phyloP scores from a whole-genome alignment of 148 eudicot species.

The Rheum nobile region DNA sequence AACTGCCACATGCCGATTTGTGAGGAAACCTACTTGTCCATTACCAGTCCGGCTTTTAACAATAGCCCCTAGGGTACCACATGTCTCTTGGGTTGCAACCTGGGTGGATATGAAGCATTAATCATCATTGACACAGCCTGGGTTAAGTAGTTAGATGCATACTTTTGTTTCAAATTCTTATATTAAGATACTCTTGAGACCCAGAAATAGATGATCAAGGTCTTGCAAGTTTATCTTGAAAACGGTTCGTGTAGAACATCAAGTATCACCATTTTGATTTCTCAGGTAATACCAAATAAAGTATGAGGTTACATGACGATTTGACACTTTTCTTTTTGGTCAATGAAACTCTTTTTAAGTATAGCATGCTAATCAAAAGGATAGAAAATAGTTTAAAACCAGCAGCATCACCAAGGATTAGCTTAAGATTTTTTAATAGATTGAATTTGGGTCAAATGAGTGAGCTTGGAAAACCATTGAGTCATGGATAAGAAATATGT shows the following conservation, averaged over 20 bases:
- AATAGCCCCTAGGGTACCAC: conserved; percentile 65
- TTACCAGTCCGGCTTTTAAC: conserved; percentile 61
- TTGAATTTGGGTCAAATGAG: background rate
- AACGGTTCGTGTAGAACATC: background rate
- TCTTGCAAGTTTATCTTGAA: background rate
- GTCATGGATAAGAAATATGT: background rate
- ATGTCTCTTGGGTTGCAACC: conserved; percentile 67
- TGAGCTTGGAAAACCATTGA: background rate
- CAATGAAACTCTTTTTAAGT: background rate
- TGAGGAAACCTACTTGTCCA: conserved; percentile 52
- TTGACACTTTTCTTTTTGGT: background rate
- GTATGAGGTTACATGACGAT: background rate
- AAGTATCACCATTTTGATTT: background rate
- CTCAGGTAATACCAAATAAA: background rate
- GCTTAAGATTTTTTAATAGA: background rate
- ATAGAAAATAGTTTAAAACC: background rate
- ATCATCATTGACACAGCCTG: background rate
- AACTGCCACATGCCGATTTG: conserved; percentile 67
- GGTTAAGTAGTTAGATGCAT: background rate
- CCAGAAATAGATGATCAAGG: background rate
- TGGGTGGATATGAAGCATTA: conserved; percentile 10
- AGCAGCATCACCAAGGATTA: background rate
- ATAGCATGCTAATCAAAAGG: background rate
- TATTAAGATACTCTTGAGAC: background rate
- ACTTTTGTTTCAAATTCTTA: background rate